These are phyloP conservation scores for Lachnellula occidentalis DNA, from an alignment of 2,329 filamentous ascomycete species.

Conservation along the genomic window DNA sequence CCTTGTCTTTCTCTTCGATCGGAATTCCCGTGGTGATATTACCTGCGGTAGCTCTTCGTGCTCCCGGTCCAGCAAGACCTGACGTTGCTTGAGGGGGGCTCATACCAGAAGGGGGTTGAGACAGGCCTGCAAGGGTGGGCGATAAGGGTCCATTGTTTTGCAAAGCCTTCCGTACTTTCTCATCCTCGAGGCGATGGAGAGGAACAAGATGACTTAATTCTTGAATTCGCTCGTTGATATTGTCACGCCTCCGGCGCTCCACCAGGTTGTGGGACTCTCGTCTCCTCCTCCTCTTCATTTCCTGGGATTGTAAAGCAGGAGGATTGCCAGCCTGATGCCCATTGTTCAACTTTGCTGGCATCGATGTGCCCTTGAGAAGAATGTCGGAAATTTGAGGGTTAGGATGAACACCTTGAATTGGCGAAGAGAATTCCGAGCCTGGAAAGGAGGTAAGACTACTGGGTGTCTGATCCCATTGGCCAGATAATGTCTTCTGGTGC, in stretches of 20 bases:
- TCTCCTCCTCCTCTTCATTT: constrained; percentile 86
- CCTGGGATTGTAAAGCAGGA: constrained; percentile 64
- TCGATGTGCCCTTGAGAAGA: constrained; percentile 81
- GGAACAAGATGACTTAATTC: constrained; percentile 93
- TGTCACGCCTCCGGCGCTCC: constrained; percentile 88
- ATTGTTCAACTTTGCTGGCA: constrained; percentile 75
- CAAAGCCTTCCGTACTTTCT: constrained; percentile 93
- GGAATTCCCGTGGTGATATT: constrained; percentile 91
- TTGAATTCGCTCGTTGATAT: constrained; percentile 98
- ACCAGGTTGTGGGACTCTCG: constrained; percentile 95
- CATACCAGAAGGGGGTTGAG: constrained; percentile 44
- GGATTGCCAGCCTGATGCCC: constrained; percentile 21
- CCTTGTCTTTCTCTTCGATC: constrained; percentile 96
- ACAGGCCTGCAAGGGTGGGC: constrained; percentile 68
- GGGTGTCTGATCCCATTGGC: constrained; percentile 84
- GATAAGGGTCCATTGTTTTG: constrained; percentile 88
- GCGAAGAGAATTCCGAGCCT: constrained; percentile 84
- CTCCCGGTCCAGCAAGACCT: constrained; percentile 77
- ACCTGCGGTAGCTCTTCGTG: constrained; percentile 68
- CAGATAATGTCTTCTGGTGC: constrained; percentile 80
- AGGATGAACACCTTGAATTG: constrained; percentile 58
- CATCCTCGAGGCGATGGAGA: constrained; percentile 86
- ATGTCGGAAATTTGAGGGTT: constrained; percentile 82
- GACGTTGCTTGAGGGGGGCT: constrained; percentile 77
- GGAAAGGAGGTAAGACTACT: constrained; percentile 80